Conservation (phyloP, 176 grass and related monocot genomes). For the Raddia distichophylla region DNA sequence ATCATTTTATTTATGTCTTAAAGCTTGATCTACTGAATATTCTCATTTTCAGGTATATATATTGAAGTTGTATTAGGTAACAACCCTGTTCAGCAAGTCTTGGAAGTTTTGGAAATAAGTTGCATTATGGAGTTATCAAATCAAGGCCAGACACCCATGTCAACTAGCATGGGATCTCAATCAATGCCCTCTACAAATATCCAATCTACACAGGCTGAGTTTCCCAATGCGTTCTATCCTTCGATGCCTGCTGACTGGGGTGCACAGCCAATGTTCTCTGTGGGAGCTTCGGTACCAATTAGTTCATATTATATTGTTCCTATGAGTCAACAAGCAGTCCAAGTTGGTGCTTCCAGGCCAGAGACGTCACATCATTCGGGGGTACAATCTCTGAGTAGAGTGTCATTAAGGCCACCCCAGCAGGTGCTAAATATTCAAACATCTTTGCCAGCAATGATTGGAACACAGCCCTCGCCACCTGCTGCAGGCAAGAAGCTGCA, state of each 20-base stretch:
- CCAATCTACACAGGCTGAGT: slow-evolving; percentile 52
- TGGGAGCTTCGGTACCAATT: slow-evolving; percentile 48
- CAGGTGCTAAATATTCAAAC: slow-evolving; percentile 63
- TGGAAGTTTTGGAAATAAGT: slow-evolving; percentile 13
- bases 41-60: slow-evolving; percentile 33
- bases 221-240: slow-evolving; percentile 49
- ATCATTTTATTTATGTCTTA: not conserved
- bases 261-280: slow-evolving; percentile 52
- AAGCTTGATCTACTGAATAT: not conserved
- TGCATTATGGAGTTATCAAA: slow-evolving; percentile 58
- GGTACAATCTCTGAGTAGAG: slow-evolving; percentile 44
- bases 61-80: not conserved
- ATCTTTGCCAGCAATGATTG: slow-evolving; percentile 43
- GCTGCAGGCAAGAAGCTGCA: slow-evolving; percentile 44
- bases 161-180: slow-evolving; percentile 56
- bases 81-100: not conserved
- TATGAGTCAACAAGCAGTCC: slow-evolving; percentile 62
- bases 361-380: slow-evolving; percentile 37
- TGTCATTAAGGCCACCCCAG: slow-evolving; percentile 45
- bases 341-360: slow-evolving; percentile 45
- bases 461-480: slow-evolving; percentile 50
- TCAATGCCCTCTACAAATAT: slow-evolving; percentile 39
- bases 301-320: slow-evolving; percentile 66
- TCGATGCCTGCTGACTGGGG: slow-evolving; percentile 54
- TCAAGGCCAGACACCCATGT: slow-evolving; percentile 51